These are phyloP conservation scores for Fusarium armeniacum DNA, from an alignment of 2,329 filamentous ascomycete genomes.

Conservation along the genomic window DNA sequence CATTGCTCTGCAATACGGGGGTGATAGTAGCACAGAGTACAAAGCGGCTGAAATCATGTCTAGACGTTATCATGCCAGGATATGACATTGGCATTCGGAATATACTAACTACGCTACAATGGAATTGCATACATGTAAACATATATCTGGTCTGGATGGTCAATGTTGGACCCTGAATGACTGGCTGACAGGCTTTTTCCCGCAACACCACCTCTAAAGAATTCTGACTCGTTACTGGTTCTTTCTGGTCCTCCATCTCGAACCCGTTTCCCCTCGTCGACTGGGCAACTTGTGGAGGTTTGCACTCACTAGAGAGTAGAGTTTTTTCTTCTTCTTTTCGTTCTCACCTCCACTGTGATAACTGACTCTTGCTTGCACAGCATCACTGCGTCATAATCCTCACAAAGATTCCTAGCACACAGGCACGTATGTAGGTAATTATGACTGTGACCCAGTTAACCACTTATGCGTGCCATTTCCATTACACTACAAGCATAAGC, in stretches of 20 bases:
- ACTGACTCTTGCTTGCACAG: slow-evolving; percentile 25
- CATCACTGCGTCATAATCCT: slow-evolving; percentile 35
- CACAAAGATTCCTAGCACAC: slow-evolving; percentile 38
- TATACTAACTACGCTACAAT: not conserved
- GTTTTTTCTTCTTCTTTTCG: not conserved
- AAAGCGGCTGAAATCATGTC: slow-evolving; percentile 47
- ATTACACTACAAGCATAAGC: slow-evolving; percentile 11
- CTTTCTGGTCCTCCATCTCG: not conserved
- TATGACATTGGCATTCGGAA: slow-evolving; percentile 18
- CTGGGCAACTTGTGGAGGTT: slow-evolving; percentile 35
- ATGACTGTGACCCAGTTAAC: slow-evolving; percentile 28
- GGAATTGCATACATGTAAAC: not conserved
- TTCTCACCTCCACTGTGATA: slow-evolving; percentile 13
- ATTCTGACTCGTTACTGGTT: slow-evolving; percentile 22
- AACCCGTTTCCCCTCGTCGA: slow-evolving; percentile 19
- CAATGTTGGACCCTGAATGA: slow-evolving; percentile 16
- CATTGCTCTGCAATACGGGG: slow-evolving; percentile 1
- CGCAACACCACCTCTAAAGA: not conserved
- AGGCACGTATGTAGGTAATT: not conserved
- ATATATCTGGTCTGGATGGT: slow-evolving; percentile 1
- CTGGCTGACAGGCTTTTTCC: slow-evolving; percentile 3
- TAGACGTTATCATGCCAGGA: slow-evolving; percentile 33
- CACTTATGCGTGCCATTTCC: slow-evolving; percentile 38
- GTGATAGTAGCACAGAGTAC: slow-evolving; percentile 39
- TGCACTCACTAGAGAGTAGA: slow-evolving; percentile 4